Base-by-base conservation (phyloP, 768 basidiomycete genomes). In the Trametes villosa region DNA sequence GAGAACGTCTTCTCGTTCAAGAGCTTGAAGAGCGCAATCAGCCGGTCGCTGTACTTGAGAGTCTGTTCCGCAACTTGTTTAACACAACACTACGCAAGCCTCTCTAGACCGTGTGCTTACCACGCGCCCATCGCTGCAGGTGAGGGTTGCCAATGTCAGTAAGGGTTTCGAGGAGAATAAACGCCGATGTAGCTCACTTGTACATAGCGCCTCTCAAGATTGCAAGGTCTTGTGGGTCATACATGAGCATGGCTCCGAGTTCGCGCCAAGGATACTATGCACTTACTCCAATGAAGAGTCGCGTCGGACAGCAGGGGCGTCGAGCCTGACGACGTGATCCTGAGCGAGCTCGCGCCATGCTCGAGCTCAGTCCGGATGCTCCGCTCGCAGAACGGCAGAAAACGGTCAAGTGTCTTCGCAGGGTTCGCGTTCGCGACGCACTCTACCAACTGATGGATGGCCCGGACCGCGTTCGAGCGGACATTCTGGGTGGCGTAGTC, bases 211-310 rank as follows among this genome's bases (percentile, higher is more conserved):
- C 92, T 48, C 88, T 81, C 24, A 94, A 72, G 40, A 94, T 85
- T 0, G 88, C 88, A 41, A 92, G 76, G 75, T 91, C 89, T 89
- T n/a, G n/a, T n/a, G n/a, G n/a, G n/a, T n/a, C n/a, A n/a, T n/a
- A n/a, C 46, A 13, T 13, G n/a, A 3, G 22, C 34, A 26, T 30
- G 17, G 20, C 41, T 22, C 34, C 27, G 46, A 53, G 38, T 13
- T 11, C 34, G 18, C 9, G n/a, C 30, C 26, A 33, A 20, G 31
- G 17, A 20, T 40, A 59, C 34, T 6, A 4, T 57, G 34, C 20
- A 72, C 86, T 56, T 73, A 91, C 89, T 92, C 89, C 92, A 94
- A 67, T 95, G 92, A 50, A 96, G 78, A 18, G 92, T 92, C 4
- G 90, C 90, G 72, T 94, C 92, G 1, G 90, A 88, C 3, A 90